phyloP scores from a whole-genome alignment of 495 filamentous ascomycete genomes.

The Lepidopterella palustris region DNA sequence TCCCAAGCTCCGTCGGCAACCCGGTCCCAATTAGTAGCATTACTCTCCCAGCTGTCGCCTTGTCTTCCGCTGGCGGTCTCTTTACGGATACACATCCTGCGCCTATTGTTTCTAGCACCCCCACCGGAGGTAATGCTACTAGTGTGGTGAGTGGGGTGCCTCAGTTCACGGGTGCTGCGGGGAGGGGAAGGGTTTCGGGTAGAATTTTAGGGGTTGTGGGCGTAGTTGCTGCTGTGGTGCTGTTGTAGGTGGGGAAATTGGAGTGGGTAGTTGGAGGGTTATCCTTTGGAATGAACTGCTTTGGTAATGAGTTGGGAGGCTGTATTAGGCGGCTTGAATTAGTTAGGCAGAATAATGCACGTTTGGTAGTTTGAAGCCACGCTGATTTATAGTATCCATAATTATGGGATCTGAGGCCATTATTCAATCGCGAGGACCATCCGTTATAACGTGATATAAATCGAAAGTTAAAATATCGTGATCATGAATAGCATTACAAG shows the following conservation, averaged over 20 bases:
- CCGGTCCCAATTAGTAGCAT: not conserved
- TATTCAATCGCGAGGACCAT: too few species aligned
- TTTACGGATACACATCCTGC: not conserved
- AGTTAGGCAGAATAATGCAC: too few species aligned
- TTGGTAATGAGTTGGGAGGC: too few species aligned
- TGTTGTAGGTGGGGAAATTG: not conserved
- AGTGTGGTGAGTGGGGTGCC: not conserved
- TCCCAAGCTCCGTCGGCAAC: not conserved
- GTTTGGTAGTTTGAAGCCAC: too few species aligned
- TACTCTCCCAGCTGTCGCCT: not conserved
- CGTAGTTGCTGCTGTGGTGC: not conserved
- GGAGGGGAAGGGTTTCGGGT: not conserved
- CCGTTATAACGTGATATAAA: too few species aligned
- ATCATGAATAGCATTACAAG: too few species aligned
- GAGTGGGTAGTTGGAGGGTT: too few species aligned
- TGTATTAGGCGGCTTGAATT: too few species aligned
- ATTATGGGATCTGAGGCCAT: too few species aligned
- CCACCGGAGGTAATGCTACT: not conserved
- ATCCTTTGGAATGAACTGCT: too few species aligned
- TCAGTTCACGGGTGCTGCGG: slow-evolving; percentile 5
- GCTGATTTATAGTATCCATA: too few species aligned
- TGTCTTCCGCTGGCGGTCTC: not conserved
- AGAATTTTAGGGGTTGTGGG: not conserved
- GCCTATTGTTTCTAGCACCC: not conserved
- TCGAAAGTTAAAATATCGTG: too few species aligned